Evolutionary conservation across 2,329 filamentous ascomycete genomes (phyloP).

Genomic region (Davidsoniella neocaledoniae): DNA sequence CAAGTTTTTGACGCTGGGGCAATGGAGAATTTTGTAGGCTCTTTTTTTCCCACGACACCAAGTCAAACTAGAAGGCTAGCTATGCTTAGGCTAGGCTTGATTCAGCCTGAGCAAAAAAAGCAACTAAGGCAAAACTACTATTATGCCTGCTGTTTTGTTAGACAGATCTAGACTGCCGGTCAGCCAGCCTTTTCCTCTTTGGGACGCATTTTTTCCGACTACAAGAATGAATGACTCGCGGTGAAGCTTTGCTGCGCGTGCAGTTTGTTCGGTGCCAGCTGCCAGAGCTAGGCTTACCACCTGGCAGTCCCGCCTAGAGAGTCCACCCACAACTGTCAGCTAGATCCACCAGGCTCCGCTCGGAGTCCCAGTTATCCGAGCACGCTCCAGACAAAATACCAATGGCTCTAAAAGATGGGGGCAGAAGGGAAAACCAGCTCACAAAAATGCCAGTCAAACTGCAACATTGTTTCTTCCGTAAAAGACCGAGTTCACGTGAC

Average conservation of each 20-base stretch:
- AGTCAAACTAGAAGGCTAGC: too few species aligned
- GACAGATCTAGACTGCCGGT: too few species aligned
- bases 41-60: too few species aligned
- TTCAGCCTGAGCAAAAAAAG: too few species aligned
- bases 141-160: too few species aligned
- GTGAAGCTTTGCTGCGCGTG: background rate
- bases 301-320: background rate
- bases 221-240: slow-evolving; percentile 5
- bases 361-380: slow-evolving; percentile 1
- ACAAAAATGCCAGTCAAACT: background rate
- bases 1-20: too few species aligned
- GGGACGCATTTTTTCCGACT: background rate
- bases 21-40: too few species aligned
- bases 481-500: slow-evolving; percentile 14
- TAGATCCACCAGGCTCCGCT: background rate
- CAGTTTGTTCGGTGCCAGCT: too few species aligned
- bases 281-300: too few species aligned
- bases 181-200: background rate
- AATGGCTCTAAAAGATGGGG: background rate
- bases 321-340: background rate
- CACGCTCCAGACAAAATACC: background rate
- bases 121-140: too few species aligned
- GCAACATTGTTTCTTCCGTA: slow-evolving; percentile 8
- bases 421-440: background rate
- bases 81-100: too few species aligned